Evolutionary conservation across 495 filamentous ascomycete species (phyloP).

Genomic region (Pseudomonodictys pantanalensis): DNA sequence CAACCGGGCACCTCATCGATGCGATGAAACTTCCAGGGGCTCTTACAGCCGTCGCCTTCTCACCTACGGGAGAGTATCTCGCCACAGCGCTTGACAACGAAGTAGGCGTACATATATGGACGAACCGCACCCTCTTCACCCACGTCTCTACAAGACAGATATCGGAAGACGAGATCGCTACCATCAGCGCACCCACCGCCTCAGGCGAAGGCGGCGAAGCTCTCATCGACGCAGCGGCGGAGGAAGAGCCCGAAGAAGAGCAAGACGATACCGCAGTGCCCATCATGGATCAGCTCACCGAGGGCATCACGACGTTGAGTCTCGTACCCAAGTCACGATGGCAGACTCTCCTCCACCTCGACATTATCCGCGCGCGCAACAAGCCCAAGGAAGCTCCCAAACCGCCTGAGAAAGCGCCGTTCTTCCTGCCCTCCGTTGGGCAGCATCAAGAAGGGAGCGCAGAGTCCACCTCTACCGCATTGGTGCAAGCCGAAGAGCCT

Average conservation of each 20-base stretch:
- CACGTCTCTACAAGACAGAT: conserved; percentile 81
- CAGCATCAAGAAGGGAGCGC: conserved; percentile 26
- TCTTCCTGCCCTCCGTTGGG: conserved; percentile 85
- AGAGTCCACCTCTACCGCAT: conserved; percentile 10
- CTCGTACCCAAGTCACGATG: conserved; percentile 84
- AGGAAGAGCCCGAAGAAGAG: conserved; percentile 38
- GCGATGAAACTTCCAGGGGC: conserved; percentile 70
- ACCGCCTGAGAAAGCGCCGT: conserved; percentile 88
- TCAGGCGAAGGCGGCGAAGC: conserved; percentile 79
- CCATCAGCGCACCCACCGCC: conserved; percentile 59
- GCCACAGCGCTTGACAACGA: conserved; percentile 81
- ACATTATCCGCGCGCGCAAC: conserved; percentile 87
- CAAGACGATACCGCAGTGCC: conserved; percentile 45
- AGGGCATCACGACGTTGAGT: conserved; percentile 80
- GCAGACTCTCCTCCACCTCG: conserved; percentile 89
- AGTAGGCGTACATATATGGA: conserved; percentile 89
- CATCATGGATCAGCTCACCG: conserved; percentile 68
- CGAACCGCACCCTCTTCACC: conserved; percentile 83
- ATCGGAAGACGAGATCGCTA: conserved; percentile 65
- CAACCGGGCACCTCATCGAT: conserved; percentile 92
- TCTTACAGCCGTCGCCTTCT: conserved; percentile 82
- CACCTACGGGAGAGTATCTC: conserved; percentile 84
- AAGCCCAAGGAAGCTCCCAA: conserved; percentile 91
- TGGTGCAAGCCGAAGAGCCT: neutral
- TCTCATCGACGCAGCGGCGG: conserved; percentile 54